phyloP scores from a whole-genome alignment of 768 basidiomycete species.

The Panellus pusillus region DNA sequence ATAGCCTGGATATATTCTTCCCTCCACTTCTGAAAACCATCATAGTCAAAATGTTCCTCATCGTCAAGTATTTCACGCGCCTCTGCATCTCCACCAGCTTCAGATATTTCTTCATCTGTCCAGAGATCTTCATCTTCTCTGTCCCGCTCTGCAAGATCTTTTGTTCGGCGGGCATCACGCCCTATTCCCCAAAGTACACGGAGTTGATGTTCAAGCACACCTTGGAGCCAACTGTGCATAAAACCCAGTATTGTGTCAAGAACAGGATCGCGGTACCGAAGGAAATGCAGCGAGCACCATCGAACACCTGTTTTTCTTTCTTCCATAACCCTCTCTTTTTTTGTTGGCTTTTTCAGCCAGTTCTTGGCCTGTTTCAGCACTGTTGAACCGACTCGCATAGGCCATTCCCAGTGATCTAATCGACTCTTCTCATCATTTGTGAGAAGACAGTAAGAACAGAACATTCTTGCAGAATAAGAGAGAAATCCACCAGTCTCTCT shows the following conservation, averaged over 20 bases:
- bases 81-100: no score
- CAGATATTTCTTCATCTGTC: slow-evolving; percentile 1
- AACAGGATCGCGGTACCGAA: slow-evolving; percentile 20
- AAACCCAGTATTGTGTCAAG: slow-evolving; percentile 12
- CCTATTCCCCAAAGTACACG: slow-evolving; percentile 18
- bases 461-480: slow-evolving; percentile 4
- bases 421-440: slow-evolving; percentile 1
- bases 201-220: slow-evolving; percentile 15
- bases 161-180: neutral
- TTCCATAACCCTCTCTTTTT: slow-evolving; percentile 1
- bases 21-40: no score
- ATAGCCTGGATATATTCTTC: no score
- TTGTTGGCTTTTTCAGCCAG: slow-evolving; percentile 16
- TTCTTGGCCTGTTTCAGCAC: slow-evolving; percentile 2
- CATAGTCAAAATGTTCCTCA: no score
- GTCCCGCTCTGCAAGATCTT: neutral
- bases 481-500: slow-evolving; percentile 18
- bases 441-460: slow-evolving; percentile 21
- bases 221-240: slow-evolving; percentile 22
- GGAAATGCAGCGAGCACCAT: slow-evolving; percentile 12
- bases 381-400: neutral
- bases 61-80: no score
- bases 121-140: neutral
- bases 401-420: slow-evolving; percentile 16
- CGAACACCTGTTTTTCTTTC: slow-evolving; percentile 12